Evolutionary conservation across 495 filamentous ascomycete species (phyloP).

Genomic region (Talaromyces trachyspermus): DNA sequence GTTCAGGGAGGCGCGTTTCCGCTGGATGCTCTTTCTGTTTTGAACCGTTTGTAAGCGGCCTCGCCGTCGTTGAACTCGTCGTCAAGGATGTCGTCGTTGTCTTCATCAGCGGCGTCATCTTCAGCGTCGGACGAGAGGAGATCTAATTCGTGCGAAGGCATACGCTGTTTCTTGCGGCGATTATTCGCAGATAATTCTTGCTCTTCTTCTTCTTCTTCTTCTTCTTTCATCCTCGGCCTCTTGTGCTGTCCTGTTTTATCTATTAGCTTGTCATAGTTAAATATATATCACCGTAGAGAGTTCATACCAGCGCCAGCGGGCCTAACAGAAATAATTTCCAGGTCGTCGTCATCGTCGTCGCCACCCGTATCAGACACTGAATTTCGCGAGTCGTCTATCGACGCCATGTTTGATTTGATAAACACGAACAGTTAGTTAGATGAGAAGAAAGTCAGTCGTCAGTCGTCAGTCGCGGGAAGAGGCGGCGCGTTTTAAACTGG

Average conservation of each 20-base stretch:
- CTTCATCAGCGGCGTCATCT: neutral
- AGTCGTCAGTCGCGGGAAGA: no score
- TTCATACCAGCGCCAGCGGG: neutral
- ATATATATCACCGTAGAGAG: no score
- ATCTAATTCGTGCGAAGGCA: neutral
- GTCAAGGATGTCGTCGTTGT: conserved; percentile 21
- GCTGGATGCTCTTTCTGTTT: conserved; percentile 49
- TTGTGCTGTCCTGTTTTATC: neutral
- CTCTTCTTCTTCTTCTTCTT: neutral
- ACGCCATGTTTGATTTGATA: neutral
- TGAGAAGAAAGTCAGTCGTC: no score
- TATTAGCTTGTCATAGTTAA: neutral
- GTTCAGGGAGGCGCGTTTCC: conserved; percentile 43
- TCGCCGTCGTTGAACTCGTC: conserved; percentile 41
- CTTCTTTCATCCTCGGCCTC: neutral
- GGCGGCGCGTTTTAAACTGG: no score
- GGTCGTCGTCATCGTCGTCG: conserved; percentile 32
- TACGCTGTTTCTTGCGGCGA: conserved; percentile 3
- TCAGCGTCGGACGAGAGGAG: conserved; percentile 3
- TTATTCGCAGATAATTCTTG: neutral
- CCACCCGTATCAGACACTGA: neutral
- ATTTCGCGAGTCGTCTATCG: neutral
- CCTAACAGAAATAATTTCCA: conserved; percentile 20
- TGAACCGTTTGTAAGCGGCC: conserved; percentile 51
- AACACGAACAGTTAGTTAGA: no score